Conservation (phyloP, 208 protist genomes). For the Acanthamoeba castellanii region DNA sequence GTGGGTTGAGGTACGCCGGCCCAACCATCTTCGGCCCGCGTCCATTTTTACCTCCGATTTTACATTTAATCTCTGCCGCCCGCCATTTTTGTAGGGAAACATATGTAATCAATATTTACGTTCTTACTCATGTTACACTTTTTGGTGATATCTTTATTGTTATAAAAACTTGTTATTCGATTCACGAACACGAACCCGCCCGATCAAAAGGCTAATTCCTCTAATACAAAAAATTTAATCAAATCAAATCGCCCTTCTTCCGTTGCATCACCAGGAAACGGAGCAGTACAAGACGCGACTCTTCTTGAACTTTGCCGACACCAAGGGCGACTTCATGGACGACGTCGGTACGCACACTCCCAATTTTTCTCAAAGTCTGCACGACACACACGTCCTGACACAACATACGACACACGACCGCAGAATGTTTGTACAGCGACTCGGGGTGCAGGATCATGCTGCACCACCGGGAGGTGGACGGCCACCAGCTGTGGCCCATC, state of each 20-base stretch:
- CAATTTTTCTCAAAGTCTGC: too few species aligned
- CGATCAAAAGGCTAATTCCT: too few species aligned
- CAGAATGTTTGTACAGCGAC: conserved; percentile 53
- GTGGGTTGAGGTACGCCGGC: background rate
- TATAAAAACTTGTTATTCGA: too few species aligned
- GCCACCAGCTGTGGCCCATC: conserved; percentile 23
- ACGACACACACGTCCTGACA: too few species aligned
- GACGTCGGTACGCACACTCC: background rate
- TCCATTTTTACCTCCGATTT: too few species aligned
- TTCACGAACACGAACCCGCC: too few species aligned
- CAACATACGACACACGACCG: background rate
- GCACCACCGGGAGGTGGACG: background rate
- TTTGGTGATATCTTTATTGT: background rate
- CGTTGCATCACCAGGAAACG: background rate
- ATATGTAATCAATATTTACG: too few species aligned
- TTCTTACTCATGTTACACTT: background rate
- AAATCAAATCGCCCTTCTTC: background rate
- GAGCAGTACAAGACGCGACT: conserved; percentile 4
- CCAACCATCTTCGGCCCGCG: background rate
- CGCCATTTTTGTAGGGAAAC: too few species aligned
- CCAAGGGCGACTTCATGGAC: background rate
- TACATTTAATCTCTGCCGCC: too few species aligned
- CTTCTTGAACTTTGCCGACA: conserved; percentile 6
- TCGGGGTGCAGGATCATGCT: background rate
- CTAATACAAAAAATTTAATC: too few species aligned